Percentiles rank a stretch among this genome's conserved stretches.
Evolutionary conservation across 78 protist species (phyloP).

Genomic region (Creolimax fragrantissima): DNA sequence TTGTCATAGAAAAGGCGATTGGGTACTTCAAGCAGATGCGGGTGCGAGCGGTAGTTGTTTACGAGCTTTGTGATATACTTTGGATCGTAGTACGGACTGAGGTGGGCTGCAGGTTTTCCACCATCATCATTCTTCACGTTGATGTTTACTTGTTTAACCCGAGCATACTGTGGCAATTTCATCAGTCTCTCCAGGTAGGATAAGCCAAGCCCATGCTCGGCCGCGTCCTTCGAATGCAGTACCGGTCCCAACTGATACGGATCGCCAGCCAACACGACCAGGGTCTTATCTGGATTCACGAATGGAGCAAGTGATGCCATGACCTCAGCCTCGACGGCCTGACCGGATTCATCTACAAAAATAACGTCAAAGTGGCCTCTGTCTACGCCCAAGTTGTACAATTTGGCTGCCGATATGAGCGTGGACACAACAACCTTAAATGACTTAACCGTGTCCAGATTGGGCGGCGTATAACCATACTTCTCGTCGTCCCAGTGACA

Average conservation of each 20-base stretch:
- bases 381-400: neutral
- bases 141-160: no score
- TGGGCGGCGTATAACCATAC: neutral
- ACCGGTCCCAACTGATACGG: constrained; percentile 33
- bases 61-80: neutral
- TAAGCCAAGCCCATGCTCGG: neutral
- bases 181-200: constrained; percentile 29
- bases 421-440: neutral
- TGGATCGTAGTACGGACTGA: neutral
- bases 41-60: constrained; percentile 35
- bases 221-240: neutral
- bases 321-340: neutral
- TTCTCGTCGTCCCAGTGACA: neutral
- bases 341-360: neutral
- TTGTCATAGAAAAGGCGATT: constrained; percentile 14
- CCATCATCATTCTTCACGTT: no score
- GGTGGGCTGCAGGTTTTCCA: neutral
- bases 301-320: neutral
- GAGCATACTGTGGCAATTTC: neutral
- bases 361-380: neutral
- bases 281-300: neutral
- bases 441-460: neutral
- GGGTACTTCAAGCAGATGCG: neutral
- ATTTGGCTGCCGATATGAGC: neutral
- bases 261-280: constrained; percentile 20